These are phyloP conservation scores for Fusarium clavum DNA, from an alignment of 2,329 filamentous ascomycete genomes.

Conservation along the genomic window DNA sequence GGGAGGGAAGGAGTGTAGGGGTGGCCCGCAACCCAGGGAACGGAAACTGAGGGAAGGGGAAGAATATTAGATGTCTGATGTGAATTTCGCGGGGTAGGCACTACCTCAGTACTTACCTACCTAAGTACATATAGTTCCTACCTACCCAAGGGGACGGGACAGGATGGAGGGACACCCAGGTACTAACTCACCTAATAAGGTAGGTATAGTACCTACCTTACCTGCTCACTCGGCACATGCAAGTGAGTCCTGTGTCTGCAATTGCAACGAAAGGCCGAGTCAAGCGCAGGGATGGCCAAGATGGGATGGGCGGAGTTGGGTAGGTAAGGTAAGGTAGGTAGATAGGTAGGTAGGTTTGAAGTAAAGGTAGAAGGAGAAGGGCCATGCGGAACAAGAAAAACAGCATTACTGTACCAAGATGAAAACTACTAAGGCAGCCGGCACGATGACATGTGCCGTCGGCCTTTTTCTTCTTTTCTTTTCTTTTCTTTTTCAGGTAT, in stretches of 20 bases:
- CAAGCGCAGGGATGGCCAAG: constrained; percentile 19
- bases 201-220: not conserved
- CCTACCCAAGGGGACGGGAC: not conserved
- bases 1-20: constrained; percentile 20
- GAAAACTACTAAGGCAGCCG: not conserved
- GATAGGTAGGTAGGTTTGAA: constrained; percentile 1
- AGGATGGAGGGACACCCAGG: not conserved
- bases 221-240: constrained; percentile 33
- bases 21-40: constrained; percentile 27
- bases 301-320: constrained; percentile 17
- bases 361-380: not conserved
- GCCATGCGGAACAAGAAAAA: not conserved
- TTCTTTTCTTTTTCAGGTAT: not conserved
- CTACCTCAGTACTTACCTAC: not conserved
- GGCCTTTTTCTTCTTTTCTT: constrained; percentile 4
- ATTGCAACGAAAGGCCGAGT: constrained; percentile 29
- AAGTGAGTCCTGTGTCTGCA: constrained; percentile 17
- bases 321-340: constrained; percentile 10
- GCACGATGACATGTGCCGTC: not conserved
- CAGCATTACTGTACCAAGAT: not conserved
- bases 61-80: constrained; percentile 6
- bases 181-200: not conserved
- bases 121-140: not conserved
- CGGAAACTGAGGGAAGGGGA: constrained; percentile 10
- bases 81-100: constrained; percentile 31